Base-by-base conservation (phyloP, 345 rosid genomes). In the Syzygium aqueum region DNA sequence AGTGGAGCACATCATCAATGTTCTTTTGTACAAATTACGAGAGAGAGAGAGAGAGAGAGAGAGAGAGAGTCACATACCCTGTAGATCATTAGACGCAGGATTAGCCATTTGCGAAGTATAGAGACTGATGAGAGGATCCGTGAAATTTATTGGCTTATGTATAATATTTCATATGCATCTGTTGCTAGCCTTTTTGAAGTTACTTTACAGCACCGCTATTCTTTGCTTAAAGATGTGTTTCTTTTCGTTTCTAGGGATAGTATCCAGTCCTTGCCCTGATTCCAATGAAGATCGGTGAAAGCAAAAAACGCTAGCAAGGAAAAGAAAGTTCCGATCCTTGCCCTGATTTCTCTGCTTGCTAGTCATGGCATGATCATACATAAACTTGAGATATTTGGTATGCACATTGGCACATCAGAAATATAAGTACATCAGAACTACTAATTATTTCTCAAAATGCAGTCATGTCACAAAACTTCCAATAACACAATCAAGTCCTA, bases 81-180 rank as follows among this genome's bases (percentile, higher is more conserved):
- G 88, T 61, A 54, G 87, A 28, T 30, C 57, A 77, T 86, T 46
- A 53, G 37, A 53, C 17, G 84, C 52, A 12, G 86, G 53, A 87
- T 33, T 65, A 23, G 89, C 89, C 92, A 90, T 90, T 88, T 87
- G 28, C 77, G 86, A 14, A 88, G 37, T 40, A 50, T 19, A 51
- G 37, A 49, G 78, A 0, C 6, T 21, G 78, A 67, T 17, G 46
- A 30, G 78, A 30, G 78, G 78, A 67, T 16, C 78, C 43, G 3
- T 67, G 78, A 16, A 8, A 67, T 67, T 30, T 33, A 30, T 30
- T 30, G 46, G 46, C 78, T 67, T 67, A 67, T 67, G 17, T 30
- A 30, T 16, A 19, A 65, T 65, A 61, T n/a, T 61, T 3, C 0
- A 6, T 61, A 4, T 33, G 46, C 49, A 33, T 33, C 10, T 19